phyloP scores from a whole-genome alignment of 306 rosid species.

The Rosa persica region DNA sequence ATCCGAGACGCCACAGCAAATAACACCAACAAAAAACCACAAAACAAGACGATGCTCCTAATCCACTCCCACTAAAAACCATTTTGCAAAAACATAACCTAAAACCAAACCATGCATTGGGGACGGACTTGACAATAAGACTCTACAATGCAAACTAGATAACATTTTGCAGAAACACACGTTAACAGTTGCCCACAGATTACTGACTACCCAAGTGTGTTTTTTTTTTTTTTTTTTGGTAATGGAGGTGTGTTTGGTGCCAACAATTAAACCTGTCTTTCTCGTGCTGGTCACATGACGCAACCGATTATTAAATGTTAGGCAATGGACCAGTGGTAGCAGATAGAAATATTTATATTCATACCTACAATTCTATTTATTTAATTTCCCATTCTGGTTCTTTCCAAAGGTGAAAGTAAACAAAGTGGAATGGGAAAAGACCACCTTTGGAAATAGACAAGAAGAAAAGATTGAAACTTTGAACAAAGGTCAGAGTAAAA shows the following conservation, averaged over 20 bases:
- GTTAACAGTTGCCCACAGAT: neutral
- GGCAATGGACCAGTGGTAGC: conserved; percentile 1
- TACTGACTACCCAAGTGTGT: neutral
- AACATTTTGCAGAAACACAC: neutral
- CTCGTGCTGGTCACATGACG: neutral
- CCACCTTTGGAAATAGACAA: neutral
- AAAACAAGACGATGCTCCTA: neutral
- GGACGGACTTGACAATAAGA: neutral
- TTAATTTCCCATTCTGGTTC: neutral
- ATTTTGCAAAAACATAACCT: neutral
- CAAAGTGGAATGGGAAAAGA: neutral
- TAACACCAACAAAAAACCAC: neutral
- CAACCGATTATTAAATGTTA: conserved; percentile 12
- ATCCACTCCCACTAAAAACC: neutral
- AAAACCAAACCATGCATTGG: neutral
- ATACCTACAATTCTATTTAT: neutral
- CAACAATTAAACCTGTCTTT: neutral
- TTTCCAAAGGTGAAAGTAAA: conserved; percentile 6
- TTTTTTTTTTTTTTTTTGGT: neutral
- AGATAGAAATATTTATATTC: conserved; percentile 12
- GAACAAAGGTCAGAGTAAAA: conserved; percentile 14
- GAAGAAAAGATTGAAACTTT: neutral
- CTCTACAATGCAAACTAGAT: neutral
- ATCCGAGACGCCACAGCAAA: neutral
- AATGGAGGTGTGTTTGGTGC: neutral